Percentiles rank a stretch among this genome's conserved stretches.
phyloP scores from a whole-genome alignment of 1,284 basidiomycete species.

The Puccinia polysora region DNA sequence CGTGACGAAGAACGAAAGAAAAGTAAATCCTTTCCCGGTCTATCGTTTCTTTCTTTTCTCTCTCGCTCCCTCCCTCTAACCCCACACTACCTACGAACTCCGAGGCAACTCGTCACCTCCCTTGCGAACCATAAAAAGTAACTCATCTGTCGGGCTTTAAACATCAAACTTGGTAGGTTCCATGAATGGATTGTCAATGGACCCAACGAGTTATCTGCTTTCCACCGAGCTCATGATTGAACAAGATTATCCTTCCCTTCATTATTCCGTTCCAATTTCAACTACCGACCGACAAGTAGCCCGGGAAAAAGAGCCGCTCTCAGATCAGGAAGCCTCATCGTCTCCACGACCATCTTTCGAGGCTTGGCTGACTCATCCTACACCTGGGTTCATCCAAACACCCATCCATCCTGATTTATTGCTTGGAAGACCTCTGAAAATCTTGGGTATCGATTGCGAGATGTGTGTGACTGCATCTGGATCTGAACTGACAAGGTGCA shows the following conservation, averaged over 20 bases:
- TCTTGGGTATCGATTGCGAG: conserved; percentile 73
- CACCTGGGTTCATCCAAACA: conserved; percentile 63
- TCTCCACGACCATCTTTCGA: conserved; percentile 4
- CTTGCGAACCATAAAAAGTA: no score
- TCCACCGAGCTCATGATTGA: conserved; percentile 78
- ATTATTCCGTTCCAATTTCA: conserved; percentile 63
- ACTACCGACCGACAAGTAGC: conserved; percentile 7
- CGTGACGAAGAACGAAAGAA: conserved; percentile 54
- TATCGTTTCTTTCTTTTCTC: background rate
- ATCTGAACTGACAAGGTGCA: conserved; percentile 77
- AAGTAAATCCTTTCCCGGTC: conserved; percentile 38
- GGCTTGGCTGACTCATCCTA: conserved; percentile 48
- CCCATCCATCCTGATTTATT: conserved; percentile 56
- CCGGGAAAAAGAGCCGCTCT: conserved; percentile 32
- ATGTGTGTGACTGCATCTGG: conserved; percentile 86
- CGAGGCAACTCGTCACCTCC: no score
- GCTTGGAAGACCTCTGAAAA: conserved; percentile 48
- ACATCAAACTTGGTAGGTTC: conserved; percentile 45
- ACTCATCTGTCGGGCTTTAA: conserved; percentile 9
- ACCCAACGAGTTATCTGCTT: conserved; percentile 68
- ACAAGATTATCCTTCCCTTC: conserved; percentile 79
- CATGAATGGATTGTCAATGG: conserved; percentile 56
- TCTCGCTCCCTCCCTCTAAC: background rate
- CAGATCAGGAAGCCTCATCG: conserved; percentile 45
- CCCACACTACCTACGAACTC: conserved; percentile 1